Conservation (phyloP, 1,139 yeast species). For the Protomyces arabidopsidicola region DNA sequence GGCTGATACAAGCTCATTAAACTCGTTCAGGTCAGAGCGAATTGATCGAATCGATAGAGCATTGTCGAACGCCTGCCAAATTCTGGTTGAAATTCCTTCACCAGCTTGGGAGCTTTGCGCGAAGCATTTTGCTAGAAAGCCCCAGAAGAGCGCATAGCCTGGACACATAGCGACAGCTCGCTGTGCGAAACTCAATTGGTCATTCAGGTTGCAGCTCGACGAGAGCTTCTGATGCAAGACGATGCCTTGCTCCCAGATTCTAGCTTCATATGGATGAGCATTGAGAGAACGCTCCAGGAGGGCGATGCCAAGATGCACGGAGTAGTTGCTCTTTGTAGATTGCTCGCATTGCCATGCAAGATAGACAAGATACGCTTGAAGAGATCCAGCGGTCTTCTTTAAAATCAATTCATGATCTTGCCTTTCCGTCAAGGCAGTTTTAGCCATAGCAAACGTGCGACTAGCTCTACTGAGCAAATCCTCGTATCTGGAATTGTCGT, state of each 20-base stretch:
- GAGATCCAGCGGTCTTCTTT: constrained; percentile 29
- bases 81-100: not conserved
- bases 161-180: not conserved
- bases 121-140: not conserved
- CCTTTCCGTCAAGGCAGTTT: constrained; percentile 34
- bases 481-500: constrained; percentile 42
- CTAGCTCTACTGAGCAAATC: constrained; percentile 44
- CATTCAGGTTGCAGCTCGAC: not conserved
- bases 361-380: constrained; percentile 38
- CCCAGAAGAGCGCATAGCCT: not conserved
- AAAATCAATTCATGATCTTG: constrained; percentile 35
- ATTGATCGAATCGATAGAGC: not conserved
- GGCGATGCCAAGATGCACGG: not conserved
- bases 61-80: not conserved
- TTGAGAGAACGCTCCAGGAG: constrained; percentile 23
- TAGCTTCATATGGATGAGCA: not conserved
- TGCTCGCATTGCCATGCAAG: constrained; percentile 36
- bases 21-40: not conserved
- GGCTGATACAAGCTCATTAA: not conserved
- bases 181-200: not conserved
- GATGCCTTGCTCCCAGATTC: not conserved
- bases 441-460: constrained; percentile 41
- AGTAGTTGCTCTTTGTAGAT: too few relatives aligned
- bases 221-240: not conserved
- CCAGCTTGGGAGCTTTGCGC: not conserved